A percentile compares a stretch with the other conserved stretches of the same genome.
These are phyloP conservation scores for Batkoa obscura DNA, from an alignment of 371 early-diverging fungal genomes.

Conservation along the genomic window DNA sequence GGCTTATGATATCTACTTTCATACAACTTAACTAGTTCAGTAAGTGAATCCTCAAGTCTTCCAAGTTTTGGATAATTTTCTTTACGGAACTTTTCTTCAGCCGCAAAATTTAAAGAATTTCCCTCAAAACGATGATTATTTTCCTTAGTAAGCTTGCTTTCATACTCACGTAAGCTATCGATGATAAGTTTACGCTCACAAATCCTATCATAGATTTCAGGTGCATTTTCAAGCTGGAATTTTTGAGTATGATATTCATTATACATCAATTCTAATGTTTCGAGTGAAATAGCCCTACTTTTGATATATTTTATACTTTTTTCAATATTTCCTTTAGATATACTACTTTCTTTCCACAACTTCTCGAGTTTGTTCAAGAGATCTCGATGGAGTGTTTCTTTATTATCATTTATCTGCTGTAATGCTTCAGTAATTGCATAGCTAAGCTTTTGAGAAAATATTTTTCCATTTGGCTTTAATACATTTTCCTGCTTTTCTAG, in stretches of 20 bases:
- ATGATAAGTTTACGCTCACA: neutral
- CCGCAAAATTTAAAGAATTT: neutral
- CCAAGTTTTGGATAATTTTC: neutral
- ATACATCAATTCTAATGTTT: neutral
- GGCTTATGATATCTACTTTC: neutral
- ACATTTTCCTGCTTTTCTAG: no score
- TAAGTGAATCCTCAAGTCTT: neutral
- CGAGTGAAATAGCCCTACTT: no score
- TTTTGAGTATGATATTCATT: neutral
- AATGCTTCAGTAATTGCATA: no score
- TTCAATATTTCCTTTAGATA: no score
- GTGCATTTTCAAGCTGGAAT: conserved; percentile 1
- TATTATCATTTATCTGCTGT: no score
- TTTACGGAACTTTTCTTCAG: neutral
- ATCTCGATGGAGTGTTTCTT: no score
- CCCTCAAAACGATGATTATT: neutral
- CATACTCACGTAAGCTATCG: conserved; percentile 3
- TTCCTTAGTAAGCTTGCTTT: neutral
- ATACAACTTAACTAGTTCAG: neutral
- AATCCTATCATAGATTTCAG: neutral
- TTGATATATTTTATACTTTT: no score
- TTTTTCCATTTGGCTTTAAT: no score
- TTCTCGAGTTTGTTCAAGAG: no score
- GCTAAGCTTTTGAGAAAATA: no score
- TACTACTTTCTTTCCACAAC: no score